Evolutionary conservation across 1,284 basidiomycete genomes (phyloP).

Genomic region (Waitea zeae): DNA sequence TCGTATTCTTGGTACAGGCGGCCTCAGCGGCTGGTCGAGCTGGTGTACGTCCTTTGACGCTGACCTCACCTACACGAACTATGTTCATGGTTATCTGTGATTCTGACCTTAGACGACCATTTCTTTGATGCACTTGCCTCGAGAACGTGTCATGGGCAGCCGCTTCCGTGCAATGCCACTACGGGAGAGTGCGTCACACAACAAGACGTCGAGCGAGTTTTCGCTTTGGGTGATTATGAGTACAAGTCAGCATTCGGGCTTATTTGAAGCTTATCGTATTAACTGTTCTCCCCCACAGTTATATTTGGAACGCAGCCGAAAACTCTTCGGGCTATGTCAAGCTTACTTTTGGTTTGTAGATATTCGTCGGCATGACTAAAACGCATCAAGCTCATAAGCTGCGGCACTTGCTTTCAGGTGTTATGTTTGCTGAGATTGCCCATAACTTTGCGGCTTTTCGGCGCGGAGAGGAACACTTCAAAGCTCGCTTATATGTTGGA

Average conservation of each 20-base stretch:
- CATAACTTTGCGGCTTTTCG: constrained; percentile 16
- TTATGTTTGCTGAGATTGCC: constrained; percentile 19
- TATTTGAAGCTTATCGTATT: background rate
- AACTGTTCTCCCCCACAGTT: constrained; percentile 14
- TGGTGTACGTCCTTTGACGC: constrained; percentile 18
- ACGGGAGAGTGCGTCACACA: constrained; percentile 24
- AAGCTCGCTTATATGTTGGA: constrained; percentile 26
- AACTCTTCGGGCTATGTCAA: constrained; percentile 26
- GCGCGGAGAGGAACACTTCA: constrained; percentile 17
- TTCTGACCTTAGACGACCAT: constrained; percentile 16
- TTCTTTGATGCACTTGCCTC: constrained; percentile 33
- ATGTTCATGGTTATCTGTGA: too few relatives aligned
- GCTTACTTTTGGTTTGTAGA: constrained; percentile 24
- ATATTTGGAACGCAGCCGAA: constrained; percentile 29
- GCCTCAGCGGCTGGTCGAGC: constrained; percentile 24
- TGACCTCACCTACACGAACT: background rate
- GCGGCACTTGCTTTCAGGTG: constrained; percentile 14
- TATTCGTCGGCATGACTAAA: background rate
- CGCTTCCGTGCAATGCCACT: constrained; percentile 29
- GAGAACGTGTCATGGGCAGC: constrained; percentile 27
- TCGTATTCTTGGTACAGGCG: constrained; percentile 25
- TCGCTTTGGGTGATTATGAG: constrained; percentile 26
- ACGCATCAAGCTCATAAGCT: background rate
- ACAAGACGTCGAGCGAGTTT: constrained; percentile 24
- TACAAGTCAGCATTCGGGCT: constrained; percentile 22